Base-by-base conservation (phyloP, 2,329 filamentous ascomycete species). In the Trichoderma hamatum region DNA sequence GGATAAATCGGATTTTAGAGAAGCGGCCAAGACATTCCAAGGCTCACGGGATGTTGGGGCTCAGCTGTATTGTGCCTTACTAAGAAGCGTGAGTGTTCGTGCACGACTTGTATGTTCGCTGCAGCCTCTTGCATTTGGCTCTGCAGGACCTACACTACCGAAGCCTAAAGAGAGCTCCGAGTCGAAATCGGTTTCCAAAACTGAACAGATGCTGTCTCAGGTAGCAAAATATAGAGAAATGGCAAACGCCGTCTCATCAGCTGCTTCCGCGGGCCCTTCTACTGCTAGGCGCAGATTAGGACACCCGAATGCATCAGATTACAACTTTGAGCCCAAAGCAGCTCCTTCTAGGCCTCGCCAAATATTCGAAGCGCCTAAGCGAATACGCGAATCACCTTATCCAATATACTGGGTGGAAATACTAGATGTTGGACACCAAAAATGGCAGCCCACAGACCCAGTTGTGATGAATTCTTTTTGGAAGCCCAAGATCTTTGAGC, bases 361-460 rank as follows among this genome's bases (percentile, higher is more conserved):
- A 49, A 72, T 72, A 30, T 78, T 76, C 75, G 80, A 76, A 28
- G 74, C 72, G 63, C 80, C 76, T 13, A 82, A 80, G 66, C 80
- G 76, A 16, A 86, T 91, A 13, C 85, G 85, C 28, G 92, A 95
- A 75, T 94, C 93, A 0, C 79, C 87, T 0, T 92, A 90, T 74
- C 96, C 96, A 0, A 85, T 98, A 3, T 98, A 94, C 77, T 99
- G 96, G 96, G 90, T 97, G 0, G 96, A 99, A 80, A 90, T 93
- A 3, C 92, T 97, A 72, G 94, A 97, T 72, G 84, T 89, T 65
- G 91, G 92, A 0, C 88, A 93, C 72, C 92, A 97, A 76, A 97
- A 93, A 82, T 99, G 96, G 96, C 88, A 97, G 67, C 87, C 93
- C 0, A 88, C 96, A 46, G 96, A 99, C 76, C 89, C 94, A 0